Evolutionary conservation across 768 basidiomycete species (phyloP), one percentile per base, ranked within the genome.

Genomic region (Suillus decipiens): DNA sequence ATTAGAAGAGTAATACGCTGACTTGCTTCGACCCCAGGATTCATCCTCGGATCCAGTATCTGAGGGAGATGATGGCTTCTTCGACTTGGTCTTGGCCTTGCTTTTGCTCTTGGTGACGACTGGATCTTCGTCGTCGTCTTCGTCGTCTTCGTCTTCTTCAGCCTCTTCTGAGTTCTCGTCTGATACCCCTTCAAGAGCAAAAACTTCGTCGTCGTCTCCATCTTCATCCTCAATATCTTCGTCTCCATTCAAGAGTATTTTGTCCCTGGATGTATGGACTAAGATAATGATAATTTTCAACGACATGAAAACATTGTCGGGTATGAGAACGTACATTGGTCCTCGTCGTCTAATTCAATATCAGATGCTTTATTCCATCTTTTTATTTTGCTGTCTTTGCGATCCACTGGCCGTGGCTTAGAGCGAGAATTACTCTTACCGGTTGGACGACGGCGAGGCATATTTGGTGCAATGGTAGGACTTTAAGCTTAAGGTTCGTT

Each of bases 1-100:
- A 73, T 93, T 94, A 5, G 90, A 92, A 4, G 92, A 86, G 72
- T 96, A 96, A 76, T 96, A 98, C 5, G 86, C 89, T 45, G 86
- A 81, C 75, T 89, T 89, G 65, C 86, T 85, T 63, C 79, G 81
- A 11, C 95, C 95, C 95, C 95, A 98, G 1, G 83, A 85, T 74
- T 93, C 92, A 65, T 84, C 86, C 63, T 84, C 84, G 12, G 68
- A 67, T 12, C 75, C 76, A 1, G 72, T 71, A 51, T 68, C 70
- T 36, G 67, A 68, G 5, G 36, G 56, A 10, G 65, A 56, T 8
- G 65, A 60, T n/a, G 54, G 10, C 48, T 63, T 62, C 34, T 61
- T 63, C 58, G 60, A 68, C 60, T 69, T 70, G 39, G 61, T 42
- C 45, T 64, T 65, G 53, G 67, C 15, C 15, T 24, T 48, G 0